These are phyloP conservation scores for Penicillium coffeae DNA, from an alignment of 495 filamentous ascomycete genomes.

Conservation along the genomic window DNA sequence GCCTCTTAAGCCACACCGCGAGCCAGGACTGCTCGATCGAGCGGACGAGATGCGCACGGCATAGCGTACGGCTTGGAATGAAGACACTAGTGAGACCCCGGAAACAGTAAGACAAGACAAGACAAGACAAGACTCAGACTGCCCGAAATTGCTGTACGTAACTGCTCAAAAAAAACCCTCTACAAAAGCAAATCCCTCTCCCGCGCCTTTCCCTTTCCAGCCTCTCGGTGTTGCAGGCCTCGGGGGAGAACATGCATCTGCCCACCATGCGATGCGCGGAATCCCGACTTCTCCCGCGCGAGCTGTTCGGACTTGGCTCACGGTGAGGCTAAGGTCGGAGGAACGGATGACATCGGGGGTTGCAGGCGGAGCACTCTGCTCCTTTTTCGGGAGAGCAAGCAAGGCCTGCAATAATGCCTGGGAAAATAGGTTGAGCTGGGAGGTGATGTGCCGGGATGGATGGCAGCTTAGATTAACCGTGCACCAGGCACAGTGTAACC, in stretches of 20 bases:
- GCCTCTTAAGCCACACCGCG: no score
- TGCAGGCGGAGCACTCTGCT: conserved; percentile 27
- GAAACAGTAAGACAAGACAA: no score
- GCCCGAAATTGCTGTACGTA: not conserved
- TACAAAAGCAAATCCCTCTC: not conserved
- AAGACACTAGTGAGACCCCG: no score
- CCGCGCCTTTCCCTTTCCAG: not conserved
- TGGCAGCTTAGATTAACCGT: no score
- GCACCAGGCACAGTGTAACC: not conserved
- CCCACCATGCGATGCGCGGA: not conserved
- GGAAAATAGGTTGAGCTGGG: not conserved
- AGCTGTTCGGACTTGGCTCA: not conserved
- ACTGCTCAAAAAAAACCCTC: not conserved
- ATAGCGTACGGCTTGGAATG: no score
- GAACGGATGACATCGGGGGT: conserved; percentile 22
- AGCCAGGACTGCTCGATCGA: no score
- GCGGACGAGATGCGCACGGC: no score
- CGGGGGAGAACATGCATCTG: no score
- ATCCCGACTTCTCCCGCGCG: conserved; percentile 2
- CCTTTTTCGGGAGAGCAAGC: conserved; percentile 5
- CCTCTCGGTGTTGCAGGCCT: conserved; percentile 1
- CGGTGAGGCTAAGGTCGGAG: conserved; percentile 20
- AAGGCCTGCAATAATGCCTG: not conserved
- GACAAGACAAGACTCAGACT: not conserved
- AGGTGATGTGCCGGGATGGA: not conserved